phyloP scores from a whole-genome alignment of 225 moss, liverwort and hornwort species.

The Physcomitrellopsis africana region DNA sequence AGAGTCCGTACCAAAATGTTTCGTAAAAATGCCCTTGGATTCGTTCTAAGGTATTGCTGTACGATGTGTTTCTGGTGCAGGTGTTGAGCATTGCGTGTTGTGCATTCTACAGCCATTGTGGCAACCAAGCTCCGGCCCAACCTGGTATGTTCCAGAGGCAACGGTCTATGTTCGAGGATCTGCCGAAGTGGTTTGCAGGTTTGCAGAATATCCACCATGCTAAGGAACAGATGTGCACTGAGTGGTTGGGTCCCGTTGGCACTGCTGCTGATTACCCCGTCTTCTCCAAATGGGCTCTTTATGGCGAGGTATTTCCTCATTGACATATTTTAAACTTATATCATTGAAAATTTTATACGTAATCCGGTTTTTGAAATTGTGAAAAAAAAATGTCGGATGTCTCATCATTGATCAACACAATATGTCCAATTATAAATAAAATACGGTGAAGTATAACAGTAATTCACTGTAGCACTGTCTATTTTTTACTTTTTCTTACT shows the following conservation, averaged over 20 bases:
- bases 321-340: slow-evolving; percentile 3
- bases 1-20: neutral
- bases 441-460: neutral
- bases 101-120: slow-evolving; percentile 99
- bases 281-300: slow-evolving; percentile 99
- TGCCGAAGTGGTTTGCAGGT: slow-evolving; percentile 79
- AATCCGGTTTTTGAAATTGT: neutral
- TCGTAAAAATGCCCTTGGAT: slow-evolving; percentile 7
- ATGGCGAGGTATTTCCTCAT: slow-evolving; percentile 80
- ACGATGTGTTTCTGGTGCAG: slow-evolving; percentile 51
- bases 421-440: neutral
- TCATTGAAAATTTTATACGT: neutral
- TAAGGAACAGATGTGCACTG: slow-evolving; percentile 93
- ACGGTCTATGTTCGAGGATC: slow-evolving; percentile 84
- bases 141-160: slow-evolving; percentile 68
- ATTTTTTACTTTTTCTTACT: neutral
- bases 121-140: slow-evolving; percentile 87
- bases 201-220: slow-evolving; percentile 90
- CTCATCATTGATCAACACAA: slow-evolving; percentile 9
- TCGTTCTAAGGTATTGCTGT: slow-evolving; percentile 26
- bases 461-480: neutral
- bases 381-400: neutral
- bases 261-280: slow-evolving; percentile 98
- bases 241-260: slow-evolving; percentile 97
- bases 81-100: slow-evolving; percentile 98